Evolutionary conservation across 805 yeast species (phyloP).

Genomic region (Metschnikowia aberdeeniae): DNA sequence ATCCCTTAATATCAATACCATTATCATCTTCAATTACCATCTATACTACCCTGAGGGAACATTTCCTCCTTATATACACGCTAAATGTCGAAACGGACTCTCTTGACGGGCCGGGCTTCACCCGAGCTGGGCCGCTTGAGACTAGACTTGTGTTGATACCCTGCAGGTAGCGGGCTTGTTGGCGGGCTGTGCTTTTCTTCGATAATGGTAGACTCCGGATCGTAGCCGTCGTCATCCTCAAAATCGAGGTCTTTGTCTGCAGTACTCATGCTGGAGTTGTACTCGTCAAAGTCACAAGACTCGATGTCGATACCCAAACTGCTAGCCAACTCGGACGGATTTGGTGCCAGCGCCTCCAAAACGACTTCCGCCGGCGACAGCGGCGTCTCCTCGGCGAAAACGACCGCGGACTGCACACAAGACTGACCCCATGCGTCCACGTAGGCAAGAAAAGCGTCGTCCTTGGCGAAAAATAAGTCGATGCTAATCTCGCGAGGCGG

Average conservation of each 20-base stretch:
- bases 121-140: constrained; percentile 21
- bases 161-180: constrained; percentile 8
- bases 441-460: constrained; percentile 8
- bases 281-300: constrained; percentile 18
- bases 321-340: constrained; percentile 13
- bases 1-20: too few relatives aligned
- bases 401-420: constrained; percentile 1
- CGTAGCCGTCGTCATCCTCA: constrained; percentile 22
- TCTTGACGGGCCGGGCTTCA: constrained; percentile 20
- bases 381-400: background rate
- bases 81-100: constrained; percentile 30
- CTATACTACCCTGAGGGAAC: too few relatives aligned
- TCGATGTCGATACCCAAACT: constrained; percentile 24
- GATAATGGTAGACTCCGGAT: constrained; percentile 17
- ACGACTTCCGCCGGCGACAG: background rate
- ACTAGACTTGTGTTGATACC: constrained; percentile 16
- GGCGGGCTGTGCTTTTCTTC: constrained; percentile 12
- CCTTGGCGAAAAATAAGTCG: constrained; percentile 5
- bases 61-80: too few relatives aligned
- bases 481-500: constrained; percentile 9
- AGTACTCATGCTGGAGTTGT: constrained; percentile 13
- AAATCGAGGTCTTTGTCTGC: constrained; percentile 22
- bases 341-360: background rate
- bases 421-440: constrained; percentile 14
- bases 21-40: too few relatives aligned